Conservation (phyloP, 169 alveolate genomes). For the Babesia ovis region DNA sequence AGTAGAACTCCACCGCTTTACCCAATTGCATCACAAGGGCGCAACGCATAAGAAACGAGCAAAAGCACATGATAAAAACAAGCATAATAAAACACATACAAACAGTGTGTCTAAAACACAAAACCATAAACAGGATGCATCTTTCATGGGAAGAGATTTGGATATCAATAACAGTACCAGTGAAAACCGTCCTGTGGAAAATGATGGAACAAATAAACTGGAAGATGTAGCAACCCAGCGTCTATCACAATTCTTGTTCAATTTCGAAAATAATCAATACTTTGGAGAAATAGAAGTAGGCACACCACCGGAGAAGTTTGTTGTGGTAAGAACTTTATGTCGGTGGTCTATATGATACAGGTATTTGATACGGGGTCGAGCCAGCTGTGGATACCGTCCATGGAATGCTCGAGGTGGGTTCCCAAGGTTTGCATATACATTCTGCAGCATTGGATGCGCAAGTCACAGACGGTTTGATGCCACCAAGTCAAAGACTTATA, state of each 20-base stretch:
- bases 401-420: constrained; percentile 72
- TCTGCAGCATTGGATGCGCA: constrained; percentile 82
- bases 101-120: not conserved
- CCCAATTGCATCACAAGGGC: constrained; percentile 2
- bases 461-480: constrained; percentile 84
- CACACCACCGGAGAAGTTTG: constrained; percentile 84
- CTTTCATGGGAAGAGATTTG: not conserved
- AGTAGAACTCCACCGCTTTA: constrained; percentile 38
- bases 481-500: constrained; percentile 76
- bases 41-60: not conserved
- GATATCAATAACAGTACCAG: not conserved
- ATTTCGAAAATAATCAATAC: constrained; percentile 88
- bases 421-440: not conserved
- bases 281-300: constrained; percentile 88
- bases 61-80: not conserved
- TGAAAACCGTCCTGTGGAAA: constrained; percentile 9
- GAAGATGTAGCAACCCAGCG: not conserved
- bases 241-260: constrained; percentile 74
- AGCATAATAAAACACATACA: not conserved
- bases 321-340: constrained; percentile 73
- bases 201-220: not conserved
- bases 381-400: constrained; percentile 87
- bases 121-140: not conserved
- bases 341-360: constrained; percentile 9
- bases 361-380: constrained; percentile 88